Evolutionary conservation across 306 rosid species (phyloP).

Genomic region (Ziziphus jujuba): DNA sequence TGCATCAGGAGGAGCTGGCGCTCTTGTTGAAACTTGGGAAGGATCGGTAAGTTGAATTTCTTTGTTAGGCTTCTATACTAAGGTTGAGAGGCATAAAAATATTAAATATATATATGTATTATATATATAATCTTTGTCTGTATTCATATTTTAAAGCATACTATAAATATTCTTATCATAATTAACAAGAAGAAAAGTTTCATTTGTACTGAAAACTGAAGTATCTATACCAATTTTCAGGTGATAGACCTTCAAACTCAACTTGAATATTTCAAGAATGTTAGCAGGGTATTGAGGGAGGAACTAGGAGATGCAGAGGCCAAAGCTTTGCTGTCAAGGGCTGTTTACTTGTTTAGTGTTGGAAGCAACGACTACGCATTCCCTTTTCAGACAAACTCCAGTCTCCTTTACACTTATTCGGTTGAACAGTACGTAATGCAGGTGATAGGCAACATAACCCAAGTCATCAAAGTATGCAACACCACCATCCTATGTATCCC

Average conservation of each 20-base stretch:
- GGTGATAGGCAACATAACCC: conserved; percentile 36
- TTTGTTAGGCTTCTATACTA: not conserved
- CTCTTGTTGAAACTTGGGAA: conserved; percentile 19
- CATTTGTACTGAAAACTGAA: no score
- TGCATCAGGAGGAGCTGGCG: conserved; percentile 46
- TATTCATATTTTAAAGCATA: not conserved
- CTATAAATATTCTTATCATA: not conserved
- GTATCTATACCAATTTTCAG: conserved; percentile 14
- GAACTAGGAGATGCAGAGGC: conserved; percentile 26
- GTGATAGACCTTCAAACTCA: conserved; percentile 32
- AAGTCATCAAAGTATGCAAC: conserved; percentile 30
- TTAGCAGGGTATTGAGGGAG: conserved; percentile 13
- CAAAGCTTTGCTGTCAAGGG: conserved; percentile 17
- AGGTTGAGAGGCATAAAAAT: not conserved
- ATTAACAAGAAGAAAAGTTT: not conserved
- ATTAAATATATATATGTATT: not conserved
- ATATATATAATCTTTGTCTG: not conserved
- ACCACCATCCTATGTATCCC: no score
- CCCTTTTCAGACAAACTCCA: conserved; percentile 15
- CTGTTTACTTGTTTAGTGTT: conserved; percentile 33
- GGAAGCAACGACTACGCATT: conserved; percentile 31
- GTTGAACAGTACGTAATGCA: conserved; percentile 15
- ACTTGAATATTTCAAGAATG: conserved; percentile 25
- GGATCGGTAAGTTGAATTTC: conserved; percentile 14
- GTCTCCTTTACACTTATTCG: not conserved